Percentiles rank a stretch among this genome's conserved stretches.
Evolutionary conservation across 2,329 filamentous ascomycete genomes (phyloP).

Genomic region (Sclerotinia minor): DNA sequence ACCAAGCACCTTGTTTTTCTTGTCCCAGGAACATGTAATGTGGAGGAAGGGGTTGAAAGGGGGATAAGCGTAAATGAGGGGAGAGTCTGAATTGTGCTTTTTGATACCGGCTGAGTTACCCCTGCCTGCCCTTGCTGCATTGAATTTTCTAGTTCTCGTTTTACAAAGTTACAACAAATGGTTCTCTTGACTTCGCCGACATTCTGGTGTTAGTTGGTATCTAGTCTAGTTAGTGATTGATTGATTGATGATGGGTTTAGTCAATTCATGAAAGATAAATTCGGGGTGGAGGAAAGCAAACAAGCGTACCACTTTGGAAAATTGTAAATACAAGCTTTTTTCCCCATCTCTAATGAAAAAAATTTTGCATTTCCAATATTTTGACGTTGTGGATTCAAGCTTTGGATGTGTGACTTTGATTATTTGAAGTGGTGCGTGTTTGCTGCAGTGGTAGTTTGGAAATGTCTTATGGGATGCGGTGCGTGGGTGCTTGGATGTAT

Average conservation of each 20-base stretch:
- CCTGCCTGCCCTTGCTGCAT: constrained; percentile 24
- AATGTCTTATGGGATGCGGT: background rate
- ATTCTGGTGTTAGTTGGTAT: constrained; percentile 20
- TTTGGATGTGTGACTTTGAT: background rate
- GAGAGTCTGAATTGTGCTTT: constrained; percentile 19
- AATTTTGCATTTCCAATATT: constrained; percentile 10
- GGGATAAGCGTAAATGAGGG: constrained; percentile 15
- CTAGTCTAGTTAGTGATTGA: constrained; percentile 21
- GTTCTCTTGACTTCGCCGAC: constrained; percentile 26
- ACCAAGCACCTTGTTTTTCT: constrained; percentile 22
- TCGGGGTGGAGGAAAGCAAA: constrained; percentile 17
- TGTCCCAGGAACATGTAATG: constrained; percentile 20
- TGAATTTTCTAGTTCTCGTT: constrained; percentile 25
- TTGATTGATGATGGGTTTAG: constrained; percentile 16
- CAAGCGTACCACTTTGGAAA: constrained; percentile 25
- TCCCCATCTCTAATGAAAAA: constrained; percentile 14
- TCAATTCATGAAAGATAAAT: constrained; percentile 22
- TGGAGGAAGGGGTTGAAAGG: constrained; percentile 20
- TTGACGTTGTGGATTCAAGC: background rate
- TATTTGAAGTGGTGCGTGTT: background rate
- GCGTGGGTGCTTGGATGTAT: too few species aligned
- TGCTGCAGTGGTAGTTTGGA: background rate
- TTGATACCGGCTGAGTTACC: constrained; percentile 27
- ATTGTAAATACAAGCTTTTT: constrained; percentile 22
- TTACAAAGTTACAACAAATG: constrained; percentile 25